These are phyloP conservation scores for Starmera pachycereana DNA, from an alignment of 805 yeast species.

Conservation along the genomic window DNA sequence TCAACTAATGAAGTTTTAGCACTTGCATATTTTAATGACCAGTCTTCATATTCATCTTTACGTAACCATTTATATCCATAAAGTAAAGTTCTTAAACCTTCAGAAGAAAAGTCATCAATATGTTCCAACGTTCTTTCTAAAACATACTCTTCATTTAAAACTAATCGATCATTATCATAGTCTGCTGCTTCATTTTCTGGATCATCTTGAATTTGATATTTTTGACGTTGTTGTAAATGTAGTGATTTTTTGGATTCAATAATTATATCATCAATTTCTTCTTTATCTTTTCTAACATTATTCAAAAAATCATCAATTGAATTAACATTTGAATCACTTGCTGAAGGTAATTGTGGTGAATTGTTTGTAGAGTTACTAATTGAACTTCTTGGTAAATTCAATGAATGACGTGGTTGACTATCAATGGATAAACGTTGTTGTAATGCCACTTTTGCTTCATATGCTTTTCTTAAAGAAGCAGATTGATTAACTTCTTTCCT, in stretches of 20 bases:
- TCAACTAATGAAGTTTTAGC: conserved; percentile 72
- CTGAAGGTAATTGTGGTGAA: conserved; percentile 7
- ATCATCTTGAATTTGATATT: conserved; percentile 27
- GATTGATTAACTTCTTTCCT: conserved; percentile 50
- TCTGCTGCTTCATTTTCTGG: conserved; percentile 18
- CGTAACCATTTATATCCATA: conserved; percentile 72
- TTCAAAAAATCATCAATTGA: conserved; percentile 43
- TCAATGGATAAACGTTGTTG: conserved; percentile 44
- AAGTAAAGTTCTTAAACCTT: conserved; percentile 83
- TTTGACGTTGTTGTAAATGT: conserved; percentile 46
- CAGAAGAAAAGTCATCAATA: conserved; percentile 88
- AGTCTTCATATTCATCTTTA: conserved; percentile 43
- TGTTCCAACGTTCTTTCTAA: conserved; percentile 82
- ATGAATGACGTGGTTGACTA: conserved; percentile 21
- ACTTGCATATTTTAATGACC: conserved; percentile 57
- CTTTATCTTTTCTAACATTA: conserved; percentile 32
- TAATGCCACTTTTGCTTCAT: conserved; percentile 68
- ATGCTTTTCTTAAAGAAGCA: conserved; percentile 52
- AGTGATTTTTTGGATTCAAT: conserved; percentile 45
- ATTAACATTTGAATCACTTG: conserved; percentile 17
- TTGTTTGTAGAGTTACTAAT: conserved; percentile 12
- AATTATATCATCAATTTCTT: conserved; percentile 44
- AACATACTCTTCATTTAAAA: conserved; percentile 64
- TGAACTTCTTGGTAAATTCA: conserved; percentile 22
- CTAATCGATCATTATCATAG: conserved; percentile 44